Evolutionary conservation across 2,329 filamentous ascomycete genomes (phyloP).

Genomic region (Neophaeococcomyces aloes): DNA sequence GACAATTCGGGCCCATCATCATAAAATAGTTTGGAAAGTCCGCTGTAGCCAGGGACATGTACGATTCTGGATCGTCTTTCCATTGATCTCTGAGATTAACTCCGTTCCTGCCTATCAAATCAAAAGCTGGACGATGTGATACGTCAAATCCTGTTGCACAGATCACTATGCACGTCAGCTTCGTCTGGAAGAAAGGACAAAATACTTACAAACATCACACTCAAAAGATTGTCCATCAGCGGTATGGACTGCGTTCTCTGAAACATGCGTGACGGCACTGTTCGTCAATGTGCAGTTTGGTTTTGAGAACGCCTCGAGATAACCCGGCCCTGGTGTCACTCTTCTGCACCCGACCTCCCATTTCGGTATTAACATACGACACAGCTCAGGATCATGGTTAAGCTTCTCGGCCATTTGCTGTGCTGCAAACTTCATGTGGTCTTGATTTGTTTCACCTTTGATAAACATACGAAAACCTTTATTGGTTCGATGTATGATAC

Average conservation of each 20-base stretch:
- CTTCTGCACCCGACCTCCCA: slow-evolving; percentile 9
- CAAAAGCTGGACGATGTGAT: slow-evolving; percentile 25
- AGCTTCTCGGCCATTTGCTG: slow-evolving; percentile 5
- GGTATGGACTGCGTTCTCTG: slow-evolving; percentile 22
- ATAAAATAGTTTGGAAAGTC: slow-evolving; percentile 26
- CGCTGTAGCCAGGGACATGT: slow-evolving; percentile 26
- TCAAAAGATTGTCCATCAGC: slow-evolving; percentile 26
- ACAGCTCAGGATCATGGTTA: slow-evolving; percentile 9
- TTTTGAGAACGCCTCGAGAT: slow-evolving; percentile 20
- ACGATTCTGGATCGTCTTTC: slow-evolving; percentile 23
- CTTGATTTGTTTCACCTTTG: too few relatives aligned
- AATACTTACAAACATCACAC: slow-evolving; percentile 19
- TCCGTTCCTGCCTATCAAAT: slow-evolving; percentile 24
- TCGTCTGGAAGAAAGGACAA: too few relatives aligned
- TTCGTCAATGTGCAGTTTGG: slow-evolving; percentile 19
- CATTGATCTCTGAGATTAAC: slow-evolving; percentile 24
- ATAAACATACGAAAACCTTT: slow-evolving; percentile 5
- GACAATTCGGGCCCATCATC: slow-evolving; percentile 23
- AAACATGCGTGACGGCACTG: slow-evolving; percentile 12
- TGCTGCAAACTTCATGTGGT: not conserved
- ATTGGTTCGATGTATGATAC: slow-evolving; percentile 7
- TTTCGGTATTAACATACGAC: slow-evolving; percentile 12
- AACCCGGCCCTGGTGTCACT: slow-evolving; percentile 18
- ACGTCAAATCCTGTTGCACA: slow-evolving; percentile 30
- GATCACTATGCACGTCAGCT: slow-evolving; percentile 15